Evolutionary conservation across 2,329 filamentous ascomycete species (phyloP), one percentile per base, ranked within the genome.

Genomic region (Aspergillus flavus): DNA sequence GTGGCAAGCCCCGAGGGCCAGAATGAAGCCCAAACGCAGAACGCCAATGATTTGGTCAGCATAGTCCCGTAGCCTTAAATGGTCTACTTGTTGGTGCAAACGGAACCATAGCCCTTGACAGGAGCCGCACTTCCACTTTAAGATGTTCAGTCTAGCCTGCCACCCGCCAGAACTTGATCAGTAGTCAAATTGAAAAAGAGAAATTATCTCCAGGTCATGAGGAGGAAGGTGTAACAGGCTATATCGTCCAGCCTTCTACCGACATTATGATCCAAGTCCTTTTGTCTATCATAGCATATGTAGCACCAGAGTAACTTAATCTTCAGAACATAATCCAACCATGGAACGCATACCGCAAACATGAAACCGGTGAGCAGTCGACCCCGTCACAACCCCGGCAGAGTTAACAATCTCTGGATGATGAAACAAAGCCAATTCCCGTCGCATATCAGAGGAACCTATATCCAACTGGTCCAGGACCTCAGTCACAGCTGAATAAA

Each of bases 401-500:
- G 79, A 82, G 61, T 83, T 83, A 26, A 66, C 60, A 14, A 79
- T 67, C 53, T 73, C 64, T 1, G 75, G 64, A 12, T 71, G 67
- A 55, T 80, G 78, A 21, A 80, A 82, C 0, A 19, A 43, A 0
- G 64, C 69, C 4, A 83, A 64, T 30, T 67, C 62, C 2, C 65
- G n/a, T 6, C 77, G 67, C 60, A 70, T 71, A 12, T 76, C 74
- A 0, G 58, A 39, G 0, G 72, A 71, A 0, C 80, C 79, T 19
- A 85, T 75, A 0, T 72, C 43, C 1, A 85, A 66, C 59, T 80
- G 80, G n/a, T 79, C 71, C 10, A 85, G 67, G 10, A 83, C 76
- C 64, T 85, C 83, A 3, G 71, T 63, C 1, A 83, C 73, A 0
- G 75, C 81, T 0, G 80, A 74, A 59, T 84, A 83, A 2, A 84